A percentile compares a stretch with the other conserved stretches of the same genome.
phyloP scores from a whole-genome alignment of 164 flowering plant species.

The Magnolia kwangsiensis region DNA sequence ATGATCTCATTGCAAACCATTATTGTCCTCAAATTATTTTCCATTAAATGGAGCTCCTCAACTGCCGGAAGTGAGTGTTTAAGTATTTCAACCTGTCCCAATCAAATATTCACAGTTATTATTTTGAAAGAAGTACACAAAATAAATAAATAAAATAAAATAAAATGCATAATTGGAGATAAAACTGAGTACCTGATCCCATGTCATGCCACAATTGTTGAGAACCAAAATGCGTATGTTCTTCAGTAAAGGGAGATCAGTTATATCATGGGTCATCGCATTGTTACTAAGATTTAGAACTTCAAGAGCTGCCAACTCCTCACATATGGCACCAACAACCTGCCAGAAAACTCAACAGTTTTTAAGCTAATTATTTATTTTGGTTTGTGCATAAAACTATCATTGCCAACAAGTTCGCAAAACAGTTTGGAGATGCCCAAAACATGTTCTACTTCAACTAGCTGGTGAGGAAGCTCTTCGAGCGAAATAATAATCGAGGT shows the following conservation, averaged over 20 bases:
- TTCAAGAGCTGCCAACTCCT: constrained; percentile 57
- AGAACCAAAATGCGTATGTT: constrained; percentile 65
- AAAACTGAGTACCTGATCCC: constrained; percentile 58
- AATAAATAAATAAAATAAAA: neutral
- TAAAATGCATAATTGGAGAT: neutral
- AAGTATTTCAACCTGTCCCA: constrained; percentile 68
- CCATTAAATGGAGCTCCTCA: constrained; percentile 88
- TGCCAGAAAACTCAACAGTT: constrained; percentile 26
- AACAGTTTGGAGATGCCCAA: neutral
- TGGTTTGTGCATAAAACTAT: neutral
- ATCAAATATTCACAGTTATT: constrained; percentile 1
- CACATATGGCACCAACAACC: constrained; percentile 70
- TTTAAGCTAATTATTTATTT: neutral
- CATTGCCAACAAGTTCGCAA: too few relatives aligned
- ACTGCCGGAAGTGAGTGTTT: constrained; percentile 55
- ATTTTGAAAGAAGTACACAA: neutral
- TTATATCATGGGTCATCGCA: constrained; percentile 38
- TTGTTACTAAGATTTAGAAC: constrained; percentile 68
- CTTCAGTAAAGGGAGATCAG: constrained; percentile 41
- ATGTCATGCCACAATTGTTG: constrained; percentile 63
- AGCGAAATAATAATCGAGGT: neutral
- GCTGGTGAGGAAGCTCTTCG: neutral
- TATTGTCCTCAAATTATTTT: constrained; percentile 60
- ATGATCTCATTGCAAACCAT: constrained; percentile 31
- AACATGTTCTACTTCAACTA: neutral